A percentile compares a stretch with the other conserved stretches of the same genome.
Evolutionary conservation across 2,329 filamentous ascomycete species (phyloP).

Genomic region (Dothideomycetes sp.): DNA sequence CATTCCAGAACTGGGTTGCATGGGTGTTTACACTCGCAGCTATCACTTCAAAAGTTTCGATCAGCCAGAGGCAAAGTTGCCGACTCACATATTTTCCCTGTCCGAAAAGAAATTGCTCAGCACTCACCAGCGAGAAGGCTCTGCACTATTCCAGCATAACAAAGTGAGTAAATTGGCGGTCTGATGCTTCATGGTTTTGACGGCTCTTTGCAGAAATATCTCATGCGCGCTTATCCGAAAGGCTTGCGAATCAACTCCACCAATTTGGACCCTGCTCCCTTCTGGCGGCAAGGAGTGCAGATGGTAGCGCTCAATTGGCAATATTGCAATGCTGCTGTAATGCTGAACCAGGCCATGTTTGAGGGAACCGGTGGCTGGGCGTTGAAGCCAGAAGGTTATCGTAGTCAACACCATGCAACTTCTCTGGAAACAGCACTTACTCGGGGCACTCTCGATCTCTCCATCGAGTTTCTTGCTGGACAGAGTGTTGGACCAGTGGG

Average conservation of each 20-base stretch:
- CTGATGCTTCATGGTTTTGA: background rate
- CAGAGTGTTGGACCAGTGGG: slow-evolving; percentile 55
- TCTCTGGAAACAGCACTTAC: slow-evolving; percentile 10
- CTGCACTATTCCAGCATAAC: slow-evolving; percentile 69
- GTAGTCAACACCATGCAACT: slow-evolving; percentile 22
- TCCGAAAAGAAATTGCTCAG: slow-evolving; percentile 57
- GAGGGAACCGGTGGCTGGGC: slow-evolving; percentile 71
- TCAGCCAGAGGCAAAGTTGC: slow-evolving; percentile 46
- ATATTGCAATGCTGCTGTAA: slow-evolving; percentile 81
- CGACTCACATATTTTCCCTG: slow-evolving; percentile 54
- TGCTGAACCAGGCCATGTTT: slow-evolving; percentile 94
- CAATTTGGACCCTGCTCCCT: slow-evolving; percentile 73
- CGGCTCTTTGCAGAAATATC: slow-evolving; percentile 41
- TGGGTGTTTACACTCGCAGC: slow-evolving; percentile 80
- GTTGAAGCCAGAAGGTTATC: slow-evolving; percentile 69
- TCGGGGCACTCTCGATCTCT: slow-evolving; percentile 45
- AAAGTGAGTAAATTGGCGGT: slow-evolving; percentile 5
- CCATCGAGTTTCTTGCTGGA: slow-evolving; percentile 63
- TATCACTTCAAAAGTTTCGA: slow-evolving; percentile 68
- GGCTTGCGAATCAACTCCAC: slow-evolving; percentile 72
- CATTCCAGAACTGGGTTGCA: slow-evolving; percentile 56
- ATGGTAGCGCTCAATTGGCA: slow-evolving; percentile 94
- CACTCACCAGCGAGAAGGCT: slow-evolving; percentile 43
- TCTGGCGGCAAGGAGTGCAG: slow-evolving; percentile 83
- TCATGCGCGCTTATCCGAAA: slow-evolving; percentile 85